Percentiles rank a stretch among this genome's conserved stretches.
Conservation (phyloP, 78 protist genomes). For the Protostelium mycophagum region DNA sequence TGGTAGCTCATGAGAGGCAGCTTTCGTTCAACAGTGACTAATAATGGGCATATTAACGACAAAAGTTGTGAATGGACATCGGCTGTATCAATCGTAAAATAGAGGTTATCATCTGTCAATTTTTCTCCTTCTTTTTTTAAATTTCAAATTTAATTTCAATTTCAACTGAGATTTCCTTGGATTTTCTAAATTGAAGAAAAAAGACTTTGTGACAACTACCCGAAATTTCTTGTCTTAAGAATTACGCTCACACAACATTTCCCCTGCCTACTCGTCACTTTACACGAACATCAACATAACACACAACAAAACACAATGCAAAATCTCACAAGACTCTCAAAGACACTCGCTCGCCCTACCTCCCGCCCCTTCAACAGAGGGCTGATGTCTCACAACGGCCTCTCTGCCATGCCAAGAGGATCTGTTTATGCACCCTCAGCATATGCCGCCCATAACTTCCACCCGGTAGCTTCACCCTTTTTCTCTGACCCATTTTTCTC, state of each 20-base stretch:
- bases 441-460: neutral
- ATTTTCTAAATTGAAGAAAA: neutral
- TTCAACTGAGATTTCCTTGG: neutral
- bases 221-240: neutral
- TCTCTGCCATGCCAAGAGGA: too few species aligned
- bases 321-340: neutral
- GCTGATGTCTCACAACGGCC: neutral
- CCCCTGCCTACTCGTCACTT: too few species aligned
- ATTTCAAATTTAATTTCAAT: too few species aligned
- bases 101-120: too few species aligned
- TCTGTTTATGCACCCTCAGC: too few species aligned
- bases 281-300: neutral
- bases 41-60: too few species aligned
- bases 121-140: too few species aligned
- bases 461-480: neutral
- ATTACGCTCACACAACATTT: neutral
- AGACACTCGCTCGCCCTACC: neutral
- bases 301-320: neutral
- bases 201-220: neutral
- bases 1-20: too few species aligned
- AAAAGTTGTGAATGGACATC: too few species aligned
- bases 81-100: too few species aligned
- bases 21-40: too few species aligned
- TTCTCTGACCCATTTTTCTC: neutral
- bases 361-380: neutral